phyloP scores from a whole-genome alignment of 192 early-diverging fungal species.

The Coemansia sp. region DNA sequence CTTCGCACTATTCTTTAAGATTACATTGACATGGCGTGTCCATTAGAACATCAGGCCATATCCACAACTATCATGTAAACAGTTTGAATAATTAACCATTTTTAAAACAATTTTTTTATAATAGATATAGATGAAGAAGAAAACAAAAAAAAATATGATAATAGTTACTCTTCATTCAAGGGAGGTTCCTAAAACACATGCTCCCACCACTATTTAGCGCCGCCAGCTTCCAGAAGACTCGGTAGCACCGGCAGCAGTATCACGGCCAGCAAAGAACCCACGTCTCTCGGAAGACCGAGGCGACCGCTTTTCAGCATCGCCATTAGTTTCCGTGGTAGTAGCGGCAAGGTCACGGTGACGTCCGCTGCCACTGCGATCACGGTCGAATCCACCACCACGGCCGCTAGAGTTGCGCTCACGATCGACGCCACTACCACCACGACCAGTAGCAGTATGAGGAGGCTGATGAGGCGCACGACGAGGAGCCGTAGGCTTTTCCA shows the following conservation, averaged over 20 bases:
- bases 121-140: no score
- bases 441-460: background rate
- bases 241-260: constrained; percentile 11
- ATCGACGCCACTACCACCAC: background rate
- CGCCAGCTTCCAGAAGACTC: constrained; percentile 30
- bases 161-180: no score
- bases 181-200: no score
- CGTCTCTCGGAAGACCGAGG: constrained; percentile 21
- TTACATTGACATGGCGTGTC: no score
- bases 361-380: background rate
- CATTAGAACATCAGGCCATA: no score
- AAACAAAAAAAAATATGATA: no score
- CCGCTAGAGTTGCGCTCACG: background rate
- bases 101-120: no score
- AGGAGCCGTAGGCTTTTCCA: constrained; percentile 18
- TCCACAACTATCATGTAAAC: no score
- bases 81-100: no score
- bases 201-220: no score
- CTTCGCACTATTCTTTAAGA: no score
- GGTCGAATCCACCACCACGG: background rate
- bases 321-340: background rate
- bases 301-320: constrained; percentile 1
- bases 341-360: background rate
- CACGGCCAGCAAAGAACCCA: constrained; percentile 20
- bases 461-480: background rate